Conservation (phyloP, 140 eudicot species). For the Anethum foeniculum region DNA sequence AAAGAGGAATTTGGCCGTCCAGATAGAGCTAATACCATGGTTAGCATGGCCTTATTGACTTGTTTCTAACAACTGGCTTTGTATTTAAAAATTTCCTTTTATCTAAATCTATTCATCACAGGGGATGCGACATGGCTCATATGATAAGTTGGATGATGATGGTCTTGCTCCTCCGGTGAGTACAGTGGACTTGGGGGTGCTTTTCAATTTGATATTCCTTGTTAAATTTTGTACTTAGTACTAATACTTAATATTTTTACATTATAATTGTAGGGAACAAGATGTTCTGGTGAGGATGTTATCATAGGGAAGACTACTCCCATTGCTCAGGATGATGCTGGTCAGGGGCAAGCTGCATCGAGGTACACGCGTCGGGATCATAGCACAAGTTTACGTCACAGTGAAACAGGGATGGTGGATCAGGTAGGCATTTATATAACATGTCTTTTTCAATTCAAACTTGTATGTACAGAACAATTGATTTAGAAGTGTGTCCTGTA, state of each 20-base stretch:
- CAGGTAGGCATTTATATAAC: conserved; percentile 31
- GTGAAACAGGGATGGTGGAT: conserved; percentile 95
- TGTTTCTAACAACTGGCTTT: neutral
- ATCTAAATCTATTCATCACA: conserved; percentile 16
- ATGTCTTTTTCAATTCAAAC: neutral
- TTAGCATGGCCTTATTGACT: neutral
- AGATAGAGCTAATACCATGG: conserved; percentile 83
- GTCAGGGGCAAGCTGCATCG: conserved; percentile 77
- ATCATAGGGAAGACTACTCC: conserved; percentile 95
- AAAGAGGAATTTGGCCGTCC: conserved; percentile 96
- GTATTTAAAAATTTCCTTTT: neutral
- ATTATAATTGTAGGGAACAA: conserved; percentile 45
- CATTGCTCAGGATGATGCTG: conserved; percentile 70
- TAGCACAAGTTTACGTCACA: conserved; percentile 89
- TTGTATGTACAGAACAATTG: neutral
- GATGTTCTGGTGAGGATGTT: conserved; percentile 95
- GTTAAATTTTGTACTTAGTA: neutral
- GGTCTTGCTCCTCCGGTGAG: conserved; percentile 97
- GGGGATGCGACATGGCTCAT: conserved; percentile 99
- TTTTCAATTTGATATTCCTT: neutral
- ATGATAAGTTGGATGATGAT: conserved; percentile 90
- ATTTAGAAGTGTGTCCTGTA: neutral
- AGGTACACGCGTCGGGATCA: conserved; percentile 80
- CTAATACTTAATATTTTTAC: neutral
- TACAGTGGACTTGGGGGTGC: conserved; percentile 4